Evolutionary conservation across 1,284 basidiomycete species (phyloP), one percentile per base, ranked within the genome.

Genomic region (Abortiporus biennis): DNA sequence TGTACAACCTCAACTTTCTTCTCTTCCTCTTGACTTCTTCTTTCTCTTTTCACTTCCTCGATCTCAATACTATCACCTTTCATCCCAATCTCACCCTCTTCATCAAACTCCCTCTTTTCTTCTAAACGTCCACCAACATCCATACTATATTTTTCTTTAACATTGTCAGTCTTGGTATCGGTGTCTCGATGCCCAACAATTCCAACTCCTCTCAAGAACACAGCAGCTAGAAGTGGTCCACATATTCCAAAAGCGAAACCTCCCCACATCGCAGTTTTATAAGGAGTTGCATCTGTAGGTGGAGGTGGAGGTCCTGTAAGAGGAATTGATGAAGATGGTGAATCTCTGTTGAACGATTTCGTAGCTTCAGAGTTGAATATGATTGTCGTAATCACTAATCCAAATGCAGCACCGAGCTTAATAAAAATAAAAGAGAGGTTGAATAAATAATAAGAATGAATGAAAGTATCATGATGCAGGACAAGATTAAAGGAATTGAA

Each of bases 381-480:
- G 40, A 91, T 80, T 3, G 85, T 85, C 1, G 80, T 76, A 24
- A 88, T 70, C 13, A 86, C 80, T 12, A 91, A 68, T 5, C 87
- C 88, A 29, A 90, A 72, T 2, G 85, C 74, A 0, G 79, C 79
- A 13, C 88, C 88, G 9, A 91, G 62, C 77, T 85, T 53, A n/a
- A n/a, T n/a, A n/a, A n/a, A n/a, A n/a, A n/a, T n/a, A n/a, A n/a
- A n/a, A n/a, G n/a, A n/a, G n/a, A n/a, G n/a, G n/a, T 34, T 11
- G 34, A 0, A 39, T 3, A 21, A 20, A 35, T 23, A 25, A 21
- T 29, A 37, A 36, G 33, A 30, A 21, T 2, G 21, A 12, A 13
- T 15, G 27, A 22, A 2, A 16, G 5, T 35, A 19, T 15, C 15
- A 36, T n/a, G 31, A 21, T 2, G 21, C 13, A 13, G 16, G 27